These are phyloP conservation scores for Usnea hakonensis DNA, from an alignment of 495 filamentous ascomycete species.

Conservation along the genomic window DNA sequence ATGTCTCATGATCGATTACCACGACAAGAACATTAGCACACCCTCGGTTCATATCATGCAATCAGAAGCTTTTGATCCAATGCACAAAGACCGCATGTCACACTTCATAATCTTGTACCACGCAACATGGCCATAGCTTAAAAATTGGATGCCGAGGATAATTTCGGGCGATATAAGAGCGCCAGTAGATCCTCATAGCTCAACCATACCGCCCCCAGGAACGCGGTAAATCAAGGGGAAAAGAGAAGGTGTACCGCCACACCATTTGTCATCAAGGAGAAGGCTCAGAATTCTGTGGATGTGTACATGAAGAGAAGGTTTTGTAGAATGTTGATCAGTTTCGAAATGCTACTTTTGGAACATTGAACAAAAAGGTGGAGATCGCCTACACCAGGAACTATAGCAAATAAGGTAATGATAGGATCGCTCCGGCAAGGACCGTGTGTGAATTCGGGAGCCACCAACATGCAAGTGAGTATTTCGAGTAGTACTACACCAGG, in stretches of 20 bases:
- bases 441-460: not conserved
- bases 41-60: constrained; percentile 11
- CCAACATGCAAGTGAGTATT: not conserved
- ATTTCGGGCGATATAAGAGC: constrained; percentile 9
- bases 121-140: constrained; percentile 3
- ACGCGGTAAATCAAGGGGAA: not conserved
- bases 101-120: not conserved
- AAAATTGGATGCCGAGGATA: constrained; percentile 9
- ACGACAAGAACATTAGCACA: not conserved
- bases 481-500: not conserved
- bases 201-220: not conserved
- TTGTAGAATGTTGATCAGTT: not conserved
- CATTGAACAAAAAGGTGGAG: not conserved
- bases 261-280: too few species aligned
- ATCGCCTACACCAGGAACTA: not conserved
- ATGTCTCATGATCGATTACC: not conserved
- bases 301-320: too few species aligned
- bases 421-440: constrained; percentile 3
- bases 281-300: too few species aligned
- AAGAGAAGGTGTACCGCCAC: too few species aligned
- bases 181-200: constrained; percentile 7
- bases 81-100: not conserved
- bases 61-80: constrained; percentile 1
- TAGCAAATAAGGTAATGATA: not conserved
- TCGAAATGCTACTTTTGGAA: not conserved